phyloP scores from a whole-genome alignment of 2,329 filamentous ascomycete species.

The Drechslerella dactyloides region DNA sequence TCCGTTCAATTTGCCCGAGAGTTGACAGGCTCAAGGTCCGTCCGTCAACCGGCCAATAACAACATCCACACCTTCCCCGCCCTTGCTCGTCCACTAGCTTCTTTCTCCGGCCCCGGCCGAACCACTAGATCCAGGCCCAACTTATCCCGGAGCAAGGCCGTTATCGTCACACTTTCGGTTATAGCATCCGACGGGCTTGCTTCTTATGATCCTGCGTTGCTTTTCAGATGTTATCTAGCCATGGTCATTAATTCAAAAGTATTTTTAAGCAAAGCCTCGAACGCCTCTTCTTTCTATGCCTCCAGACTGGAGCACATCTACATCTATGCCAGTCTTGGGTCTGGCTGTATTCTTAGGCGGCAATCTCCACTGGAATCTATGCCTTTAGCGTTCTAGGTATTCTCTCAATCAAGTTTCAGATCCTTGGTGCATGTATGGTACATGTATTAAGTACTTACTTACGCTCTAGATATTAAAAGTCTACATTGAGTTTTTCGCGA shows the following conservation, averaged over 20 bases:
- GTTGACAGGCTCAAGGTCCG: constrained; percentile 34
- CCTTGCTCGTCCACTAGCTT: constrained; percentile 1
- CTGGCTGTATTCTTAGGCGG: neutral
- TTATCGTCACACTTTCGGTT: constrained; percentile 38
- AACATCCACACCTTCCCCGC: constrained; percentile 8
- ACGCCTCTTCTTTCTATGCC: neutral
- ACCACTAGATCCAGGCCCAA: constrained; percentile 26
- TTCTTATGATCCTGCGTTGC: constrained; percentile 46
- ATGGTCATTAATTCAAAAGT: neutral
- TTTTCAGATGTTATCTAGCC: constrained; percentile 3
- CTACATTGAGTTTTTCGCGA: too few relatives aligned
- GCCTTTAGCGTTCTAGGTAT: too few relatives aligned
- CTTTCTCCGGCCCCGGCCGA: constrained; percentile 51
- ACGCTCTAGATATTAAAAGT: neutral
- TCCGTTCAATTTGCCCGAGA: constrained; percentile 39
- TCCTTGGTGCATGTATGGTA: too few relatives aligned
- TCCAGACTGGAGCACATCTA: too few relatives aligned
- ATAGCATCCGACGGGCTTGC: constrained; percentile 39
- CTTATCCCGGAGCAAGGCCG: constrained; percentile 28
- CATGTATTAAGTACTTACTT: too few relatives aligned
- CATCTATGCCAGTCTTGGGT: too few relatives aligned
- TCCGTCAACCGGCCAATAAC: constrained; percentile 18
- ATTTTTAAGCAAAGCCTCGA: constrained; percentile 1
- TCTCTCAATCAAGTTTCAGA: too few relatives aligned
- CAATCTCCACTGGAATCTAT: too few relatives aligned